Base-by-base conservation (phyloP, 768 basidiomycete species). In the Rhizopogon rudus region DNA sequence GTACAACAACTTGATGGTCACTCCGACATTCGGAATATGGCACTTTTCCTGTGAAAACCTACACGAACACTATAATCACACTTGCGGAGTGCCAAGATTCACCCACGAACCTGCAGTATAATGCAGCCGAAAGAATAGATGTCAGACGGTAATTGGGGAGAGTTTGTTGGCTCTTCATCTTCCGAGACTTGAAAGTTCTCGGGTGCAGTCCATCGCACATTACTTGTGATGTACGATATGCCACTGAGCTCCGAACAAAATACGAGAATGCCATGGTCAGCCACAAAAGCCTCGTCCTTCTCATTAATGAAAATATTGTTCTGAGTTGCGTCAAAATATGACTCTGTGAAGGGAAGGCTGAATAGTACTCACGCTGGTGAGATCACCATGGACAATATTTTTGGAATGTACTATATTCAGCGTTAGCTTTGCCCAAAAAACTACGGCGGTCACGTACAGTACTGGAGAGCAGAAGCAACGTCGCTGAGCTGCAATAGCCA, bases 221-320 rank as follows among this genome's bases (percentile, higher is more conserved):
- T 41, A 5, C 9, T 41, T n/a, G 51, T 52, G 25, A 42, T 10
- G n/a, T 51, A 51, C 14, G 51, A 52, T 62, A 67, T 2, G 17
- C 66, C 62, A 41, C 67, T 63, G 54, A 71, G 63, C 53, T 75
- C 72, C 14, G 62, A 62, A 14, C 71, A 61, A 48, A 77, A 68
- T 28, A 58, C 73, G 17, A 74, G 77, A 6, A 77, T 61, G 3
- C 76, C 77, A 56, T 77, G 77, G 51, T 77, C 77, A 56, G 71
- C 72, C 16, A 79, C 59, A 16, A 68, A 67, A 6, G 71, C 75
- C 17, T 67, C 67, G 25, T 69, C 67, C 14, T 73, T 57, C 56
- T 72, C 69, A 52, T 74, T 71, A 43, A 79, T 71, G 20, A 77
- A 68, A 25, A 51, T 42, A 31, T 56, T 56, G 6, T 31, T 49